A percentile compares a stretch with the other conserved stretches of the same genome.
phyloP scores from a whole-genome alignment of 169 alveolate genomes.

The Plasmodium malariae region DNA sequence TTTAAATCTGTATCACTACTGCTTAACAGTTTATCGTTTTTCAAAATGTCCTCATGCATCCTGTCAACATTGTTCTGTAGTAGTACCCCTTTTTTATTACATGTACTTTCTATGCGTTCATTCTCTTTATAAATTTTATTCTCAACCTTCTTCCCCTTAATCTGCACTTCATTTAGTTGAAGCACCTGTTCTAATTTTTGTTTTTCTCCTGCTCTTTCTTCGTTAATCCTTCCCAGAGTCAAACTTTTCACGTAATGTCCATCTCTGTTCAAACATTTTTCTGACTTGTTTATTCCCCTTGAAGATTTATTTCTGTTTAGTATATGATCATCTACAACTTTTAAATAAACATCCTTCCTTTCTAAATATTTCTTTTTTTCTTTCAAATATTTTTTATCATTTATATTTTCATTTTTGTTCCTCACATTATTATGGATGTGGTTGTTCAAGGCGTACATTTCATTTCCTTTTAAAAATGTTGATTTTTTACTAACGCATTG shows the following conservation, averaged over 20 bases:
- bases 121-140: too few species aligned
- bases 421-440: background rate
- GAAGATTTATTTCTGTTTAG: background rate
- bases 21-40: too few species aligned
- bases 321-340: slow-evolving; percentile 21
- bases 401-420: slow-evolving; percentile 5
- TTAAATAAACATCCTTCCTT: slow-evolving; percentile 65
- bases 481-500: too few species aligned
- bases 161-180: too few species aligned
- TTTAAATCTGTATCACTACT: too few species aligned
- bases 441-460: too few species aligned
- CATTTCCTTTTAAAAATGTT: too few species aligned
- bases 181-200: background rate
- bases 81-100: too few species aligned
- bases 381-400: slow-evolving; percentile 29
- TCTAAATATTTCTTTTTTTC: slow-evolving; percentile 34
- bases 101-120: too few species aligned
- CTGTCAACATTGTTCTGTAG: too few species aligned
- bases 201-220: background rate
- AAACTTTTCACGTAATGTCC: background rate
- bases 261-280: background rate
- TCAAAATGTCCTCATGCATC: too few species aligned
- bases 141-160: too few species aligned
- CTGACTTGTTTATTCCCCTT: background rate
- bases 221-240: background rate